These are phyloP conservation scores for Cercospora sp. DNA, from an alignment of 2,329 filamentous ascomycete species.

Conservation along the genomic window DNA sequence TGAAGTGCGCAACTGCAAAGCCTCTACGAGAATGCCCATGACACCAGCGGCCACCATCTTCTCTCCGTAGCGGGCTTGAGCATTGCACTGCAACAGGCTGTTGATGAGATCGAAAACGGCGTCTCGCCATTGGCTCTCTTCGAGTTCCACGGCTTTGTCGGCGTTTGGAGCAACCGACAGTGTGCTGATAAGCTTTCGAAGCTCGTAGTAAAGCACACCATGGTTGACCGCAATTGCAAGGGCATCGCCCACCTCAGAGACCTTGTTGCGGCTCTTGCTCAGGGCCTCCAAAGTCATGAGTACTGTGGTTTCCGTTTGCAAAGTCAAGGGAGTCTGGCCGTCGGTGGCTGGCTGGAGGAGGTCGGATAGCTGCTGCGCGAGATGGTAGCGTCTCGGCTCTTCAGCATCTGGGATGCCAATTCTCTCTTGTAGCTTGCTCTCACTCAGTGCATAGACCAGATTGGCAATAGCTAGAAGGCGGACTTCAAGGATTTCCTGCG, in stretches of 20 bases:
- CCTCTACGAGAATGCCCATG: conserved; percentile 85
- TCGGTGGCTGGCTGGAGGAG: conserved; percentile 80
- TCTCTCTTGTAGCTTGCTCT: conserved; percentile 80
- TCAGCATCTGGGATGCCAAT: conserved; percentile 85
- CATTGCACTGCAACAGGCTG: conserved; percentile 64
- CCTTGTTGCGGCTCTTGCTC: conserved; percentile 72
- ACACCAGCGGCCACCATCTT: conserved; percentile 87
- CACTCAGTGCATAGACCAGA: conserved; percentile 82
- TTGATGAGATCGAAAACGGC: conserved; percentile 85
- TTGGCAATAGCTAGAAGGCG: conserved; percentile 87
- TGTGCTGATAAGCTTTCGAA: conserved; percentile 84
- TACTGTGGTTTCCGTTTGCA: conserved; percentile 78
- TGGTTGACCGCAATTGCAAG: conserved; percentile 95
- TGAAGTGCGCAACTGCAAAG: conserved; percentile 76
- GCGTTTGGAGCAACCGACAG: conserved; percentile 65
- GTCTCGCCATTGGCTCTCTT: conserved; percentile 84
- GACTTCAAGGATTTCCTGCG: conserved; percentile 72
- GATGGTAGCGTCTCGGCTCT: conserved; percentile 82
- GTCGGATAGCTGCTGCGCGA: conserved; percentile 90
- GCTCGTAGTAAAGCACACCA: conserved; percentile 88
- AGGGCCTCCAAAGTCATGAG: conserved; percentile 83
- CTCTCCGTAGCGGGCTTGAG: conserved; percentile 63
- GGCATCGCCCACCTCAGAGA: conserved; percentile 82
- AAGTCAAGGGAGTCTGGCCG: conserved; percentile 66
- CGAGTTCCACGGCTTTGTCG: conserved; percentile 58